Percentiles rank a stretch among this genome's conserved stretches.
phyloP scores from a whole-genome alignment of 1,139 yeast species.

The Lodderomyces jiufengensis region DNA sequence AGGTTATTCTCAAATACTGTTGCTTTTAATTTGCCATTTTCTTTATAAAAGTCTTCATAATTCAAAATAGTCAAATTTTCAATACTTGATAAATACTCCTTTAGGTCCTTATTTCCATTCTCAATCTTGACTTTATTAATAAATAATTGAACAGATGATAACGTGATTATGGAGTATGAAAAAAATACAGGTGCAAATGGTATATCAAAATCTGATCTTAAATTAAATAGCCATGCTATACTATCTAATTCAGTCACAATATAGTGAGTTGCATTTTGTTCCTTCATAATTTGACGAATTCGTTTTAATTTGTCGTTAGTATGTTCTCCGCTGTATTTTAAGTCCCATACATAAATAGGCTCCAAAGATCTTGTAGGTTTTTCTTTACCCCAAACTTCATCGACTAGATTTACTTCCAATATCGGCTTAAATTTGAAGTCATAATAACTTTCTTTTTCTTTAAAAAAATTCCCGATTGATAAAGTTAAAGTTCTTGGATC shows the following conservation, averaged over 20 bases:
- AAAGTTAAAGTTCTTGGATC: slow-evolving; percentile 38
- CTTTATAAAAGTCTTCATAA: slow-evolving; percentile 31
- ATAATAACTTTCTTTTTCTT: slow-evolving; percentile 19
- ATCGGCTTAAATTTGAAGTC: slow-evolving; percentile 31
- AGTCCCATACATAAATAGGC: slow-evolving; percentile 37
- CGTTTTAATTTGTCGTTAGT: slow-evolving; percentile 30
- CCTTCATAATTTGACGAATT: slow-evolving; percentile 25
- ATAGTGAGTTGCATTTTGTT: slow-evolving; percentile 23
- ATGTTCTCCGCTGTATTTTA: slow-evolving; percentile 44
- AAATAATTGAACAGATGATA: slow-evolving; percentile 31
- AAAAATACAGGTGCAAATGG: slow-evolving; percentile 52
- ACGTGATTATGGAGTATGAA: slow-evolving; percentile 39
- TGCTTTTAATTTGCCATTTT: slow-evolving; percentile 22
- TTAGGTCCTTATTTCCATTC: slow-evolving; percentile 15
- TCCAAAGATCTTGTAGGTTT: slow-evolving; percentile 37
- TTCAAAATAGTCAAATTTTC: slow-evolving; percentile 26
- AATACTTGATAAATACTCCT: slow-evolving; percentile 26
- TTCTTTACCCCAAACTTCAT: slow-evolving; percentile 39
- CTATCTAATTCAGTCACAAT: slow-evolving; percentile 49
- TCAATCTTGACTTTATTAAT: slow-evolving; percentile 34
- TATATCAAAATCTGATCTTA: slow-evolving; percentile 43
- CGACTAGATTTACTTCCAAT: slow-evolving; percentile 32
- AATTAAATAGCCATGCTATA: slow-evolving; percentile 53
- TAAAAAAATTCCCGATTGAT: slow-evolving; percentile 33
- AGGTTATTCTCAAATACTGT: slow-evolving; percentile 17